Evolutionary conservation across 164 flowering plant species (phyloP), one percentile per base, ranked within the genome.

Genomic region (Houttuynia cordata): DNA sequence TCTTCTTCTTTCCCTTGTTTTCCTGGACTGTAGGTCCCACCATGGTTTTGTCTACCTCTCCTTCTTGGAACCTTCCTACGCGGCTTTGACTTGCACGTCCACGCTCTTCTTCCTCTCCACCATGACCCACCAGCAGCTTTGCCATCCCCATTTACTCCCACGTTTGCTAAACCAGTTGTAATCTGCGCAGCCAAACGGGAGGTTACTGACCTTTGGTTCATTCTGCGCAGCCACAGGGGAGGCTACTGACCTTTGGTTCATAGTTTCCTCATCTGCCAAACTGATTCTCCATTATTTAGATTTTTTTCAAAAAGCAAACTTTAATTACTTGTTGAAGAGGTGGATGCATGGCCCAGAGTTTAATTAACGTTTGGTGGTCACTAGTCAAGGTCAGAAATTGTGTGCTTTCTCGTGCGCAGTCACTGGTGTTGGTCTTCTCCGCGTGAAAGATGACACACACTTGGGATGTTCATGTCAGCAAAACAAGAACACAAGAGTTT

Each of bases 341-440:
- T 30, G 6, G 37, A 30, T 30, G 6, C 37, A 30, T 2, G 37
- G 4, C 37, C 37, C 37, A 6, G 1, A n/a, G 20, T 23, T 5
- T 12, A n/a, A 52, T 8, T 52, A 0, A 8, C 19, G 53, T n/a
- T 4, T 0, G 57, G 8, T 22, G 15, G 14, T 30, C n/a, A n/a
- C n/a, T 20, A 20, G 57, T 54, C 57, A 54, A 54, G 30, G 57
- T 54, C 57, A 54, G 57, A 24, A 54, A 54, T 54, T 54, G 57
- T 54, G 24, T 13, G 57, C 57, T 54, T n/a, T 54, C 30, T 54
- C 34, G 30, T 0, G 9, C 8, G 30, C 23, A 8, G 13, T 12
- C 7, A 4, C 24, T 22, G 24, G 25, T 7, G 5, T 18, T 22
- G 24, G 34, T 13, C 25, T 22, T 23, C 25, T 54, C 17, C 25